Base-by-base conservation (phyloP, 1,139 yeast species). In the Lodderomyces elongisporus region DNA sequence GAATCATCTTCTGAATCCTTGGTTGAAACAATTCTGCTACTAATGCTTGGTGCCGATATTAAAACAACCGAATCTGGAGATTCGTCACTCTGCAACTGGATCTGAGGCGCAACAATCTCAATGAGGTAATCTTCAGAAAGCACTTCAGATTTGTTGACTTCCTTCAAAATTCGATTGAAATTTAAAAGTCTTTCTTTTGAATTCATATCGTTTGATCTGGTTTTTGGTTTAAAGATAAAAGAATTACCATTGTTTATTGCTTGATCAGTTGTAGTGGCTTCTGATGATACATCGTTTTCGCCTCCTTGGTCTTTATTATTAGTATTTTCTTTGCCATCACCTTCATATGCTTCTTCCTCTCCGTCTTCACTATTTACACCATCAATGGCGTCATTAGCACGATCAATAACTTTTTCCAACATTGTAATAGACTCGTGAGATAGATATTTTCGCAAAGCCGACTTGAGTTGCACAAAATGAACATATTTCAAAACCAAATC, bases 71-170 rank as follows among this genome's bases (percentile, higher is more conserved):
- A 69, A 31, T 75, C 74, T 0, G 79, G 76, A 30, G 76, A 74
- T 34, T 74, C 74, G 23, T 79, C 80, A 33, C 85, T 72, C 40
- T 82, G 79, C 15, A 89, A 56, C 51, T 89, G 95, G 33, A 91
- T 76, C 52, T 91, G 97, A 0, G 98, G 97, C 1, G 89, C 74
- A 9, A 85, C 66, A 25, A 89, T 68, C 39, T 85, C 85, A 30
- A 89, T 67, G 42, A 79, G 54, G 48, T 76, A 85, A 33, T 81
- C 77, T 43, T 81, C 85, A 14, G 70, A 70, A 4, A 77, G 62
- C n/a, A 51, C 55, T 37, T 76, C 74, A 31, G 61, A 56, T 5
- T 59, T 58, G 2, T 58, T 48, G 1, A 71, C 57, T 21, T 61
- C 56, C 17, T 73, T 66, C 17, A 85, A 49, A 30, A 71, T 74